Evolutionary conservation across 116 monocot species (phyloP).

Genomic region (Trichopus zeylanicus): DNA sequence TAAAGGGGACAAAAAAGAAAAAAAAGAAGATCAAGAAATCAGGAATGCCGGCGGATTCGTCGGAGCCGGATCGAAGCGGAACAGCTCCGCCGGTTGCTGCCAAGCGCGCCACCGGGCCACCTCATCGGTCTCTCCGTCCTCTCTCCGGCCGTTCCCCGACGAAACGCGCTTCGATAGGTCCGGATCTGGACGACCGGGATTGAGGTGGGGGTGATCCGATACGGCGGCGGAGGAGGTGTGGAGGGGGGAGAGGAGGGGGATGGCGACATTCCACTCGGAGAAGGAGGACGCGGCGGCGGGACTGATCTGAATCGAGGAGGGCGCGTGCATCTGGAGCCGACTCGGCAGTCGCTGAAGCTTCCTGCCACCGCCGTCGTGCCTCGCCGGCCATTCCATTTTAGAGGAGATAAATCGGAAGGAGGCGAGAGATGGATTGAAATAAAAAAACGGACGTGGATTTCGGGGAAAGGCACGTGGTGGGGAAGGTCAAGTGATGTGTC

Average conservation of each 20-base stretch:
- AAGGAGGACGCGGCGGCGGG: constrained; percentile 9
- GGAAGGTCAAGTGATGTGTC: neutral
- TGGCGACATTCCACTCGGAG: constrained; percentile 51
- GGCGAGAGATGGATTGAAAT: neutral
- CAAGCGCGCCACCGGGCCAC: constrained; percentile 8
- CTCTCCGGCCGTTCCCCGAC: neutral
- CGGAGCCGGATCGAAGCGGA: constrained; percentile 37
- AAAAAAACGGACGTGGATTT: too few species aligned
- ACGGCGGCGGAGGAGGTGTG: constrained; percentile 9
- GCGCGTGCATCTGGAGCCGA: constrained; percentile 67
- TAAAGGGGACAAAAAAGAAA: too few species aligned
- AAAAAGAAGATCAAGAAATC: too few species aligned
- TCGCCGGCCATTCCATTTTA: neutral
- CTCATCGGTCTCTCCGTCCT: neutral
- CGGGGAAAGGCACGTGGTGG: neutral
- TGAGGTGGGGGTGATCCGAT: neutral
- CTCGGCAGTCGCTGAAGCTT: constrained; percentile 20
- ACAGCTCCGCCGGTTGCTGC: constrained; percentile 53
- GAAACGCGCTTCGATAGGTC: too few species aligned
- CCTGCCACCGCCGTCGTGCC: neutral
- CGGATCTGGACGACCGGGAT: too few species aligned
- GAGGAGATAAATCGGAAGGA: too few species aligned
- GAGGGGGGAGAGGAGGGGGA: constrained; percentile 65
- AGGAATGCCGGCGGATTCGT: constrained; percentile 14
- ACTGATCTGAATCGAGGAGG: constrained; percentile 49